Base-by-base conservation (phyloP, 768 basidiomycete species). In the Pulveroboletus sp. region DNA sequence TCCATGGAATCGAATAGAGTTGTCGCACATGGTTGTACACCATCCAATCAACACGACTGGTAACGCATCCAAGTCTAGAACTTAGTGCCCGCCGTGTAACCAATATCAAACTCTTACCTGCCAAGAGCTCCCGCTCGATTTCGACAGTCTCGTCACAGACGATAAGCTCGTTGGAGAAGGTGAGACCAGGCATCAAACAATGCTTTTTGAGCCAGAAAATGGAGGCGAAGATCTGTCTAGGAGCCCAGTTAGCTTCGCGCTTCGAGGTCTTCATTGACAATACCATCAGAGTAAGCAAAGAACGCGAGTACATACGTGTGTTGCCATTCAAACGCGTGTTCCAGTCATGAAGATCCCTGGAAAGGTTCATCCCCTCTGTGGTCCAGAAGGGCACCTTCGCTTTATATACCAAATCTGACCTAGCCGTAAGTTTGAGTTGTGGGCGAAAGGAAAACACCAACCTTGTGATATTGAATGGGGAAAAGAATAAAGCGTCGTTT, bases 171-270 rank as follows among this genome's bases (percentile, higher is more conserved):
- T 97, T 97, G 14, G 93, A 95, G 69, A 94, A 96, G 0, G 94
- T 93, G 23, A 97, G 74, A 19, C 94, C 94, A 24, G 93, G 92
- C 93, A 96, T 93, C n/a, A 97, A 76, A 7, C 94, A 93, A 8
- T 94, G 82, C 71, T 96, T 97, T 81, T 96, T 96, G 53, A 97
- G 63, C 93, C 94, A 96, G 69, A 96, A 96, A 58, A 97, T 93
- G 35, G 90, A 81, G 0, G 94, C 91, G 57, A 94, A 94, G 1
- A 98, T 96, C 94, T 94, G 96, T 31, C 73, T 76, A 41, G 96
- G 76, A 1, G 94, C 93, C 94, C 95, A 98, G 44, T 96, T 85
- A 7, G 93, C 94, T 66, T 98, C 97, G 63, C 80, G 83, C 67
- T 85, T 85, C n/a, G n/a, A 34, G 32, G 32, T 34, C n/a, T 16